A percentile compares a stretch with the other conserved stretches of the same genome.
Conservation (phyloP, 768 basidiomycete species). For the Pleurotus sapidus region DNA sequence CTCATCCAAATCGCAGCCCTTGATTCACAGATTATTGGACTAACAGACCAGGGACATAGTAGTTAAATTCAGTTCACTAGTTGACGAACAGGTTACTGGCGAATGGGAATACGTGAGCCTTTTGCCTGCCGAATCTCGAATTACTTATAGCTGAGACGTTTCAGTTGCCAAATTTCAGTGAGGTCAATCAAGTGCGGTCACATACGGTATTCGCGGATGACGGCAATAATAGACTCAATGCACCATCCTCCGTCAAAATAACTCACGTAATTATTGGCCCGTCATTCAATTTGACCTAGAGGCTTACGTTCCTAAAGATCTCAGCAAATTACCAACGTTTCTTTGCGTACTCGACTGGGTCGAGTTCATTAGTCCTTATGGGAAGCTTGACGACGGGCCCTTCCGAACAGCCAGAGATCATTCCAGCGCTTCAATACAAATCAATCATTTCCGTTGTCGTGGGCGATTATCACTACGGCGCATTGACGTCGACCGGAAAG, state of each 20-base stretch:
- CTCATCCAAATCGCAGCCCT: slow-evolving; percentile 83
- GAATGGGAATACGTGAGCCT: slow-evolving; percentile 71
- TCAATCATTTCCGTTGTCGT: slow-evolving; percentile 83
- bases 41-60: slow-evolving; percentile 83
- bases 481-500: slow-evolving; percentile 74
- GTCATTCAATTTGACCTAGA: slow-evolving; percentile 9
- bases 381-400: slow-evolving; percentile 50
- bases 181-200: slow-evolving; percentile 46
- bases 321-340: slow-evolving; percentile 84
- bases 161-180: slow-evolving; percentile 76
- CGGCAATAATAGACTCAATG: slow-evolving; percentile 22
- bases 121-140: neutral
- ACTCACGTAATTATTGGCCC: slow-evolving; percentile 58
- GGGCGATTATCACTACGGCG: slow-evolving; percentile 92
- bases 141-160: slow-evolving; percentile 7
- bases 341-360: slow-evolving; percentile 74
- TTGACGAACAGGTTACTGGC: slow-evolving; percentile 37
- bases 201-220: slow-evolving; percentile 40
- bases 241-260: slow-evolving; percentile 54
- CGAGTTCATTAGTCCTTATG: slow-evolving; percentile 70
- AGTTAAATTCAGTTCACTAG: slow-evolving; percentile 53
- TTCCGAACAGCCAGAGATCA: slow-evolving; percentile 50
- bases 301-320: slow-evolving; percentile 48
- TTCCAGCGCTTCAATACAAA: slow-evolving; percentile 72
- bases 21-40: slow-evolving; percentile 67